Evolutionary conservation across 1,139 yeast genomes (phyloP).

Genomic region (Yamadazyma sp.): DNA sequence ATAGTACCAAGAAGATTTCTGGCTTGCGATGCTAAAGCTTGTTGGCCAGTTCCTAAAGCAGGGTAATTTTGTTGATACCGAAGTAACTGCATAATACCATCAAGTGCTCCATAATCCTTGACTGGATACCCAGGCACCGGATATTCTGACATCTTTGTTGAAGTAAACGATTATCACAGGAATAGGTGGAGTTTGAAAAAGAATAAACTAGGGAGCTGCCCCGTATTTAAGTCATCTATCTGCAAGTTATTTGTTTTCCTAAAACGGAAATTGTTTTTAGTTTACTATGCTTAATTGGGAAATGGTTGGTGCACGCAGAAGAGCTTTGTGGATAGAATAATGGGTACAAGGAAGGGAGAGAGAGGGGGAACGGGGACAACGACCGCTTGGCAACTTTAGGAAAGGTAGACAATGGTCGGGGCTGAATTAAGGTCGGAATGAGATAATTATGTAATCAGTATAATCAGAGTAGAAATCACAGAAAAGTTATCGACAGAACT

Average conservation of each 20-base stretch:
- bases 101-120: conserved; percentile 20
- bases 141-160: conserved; percentile 3
- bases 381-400: no score
- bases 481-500: no score
- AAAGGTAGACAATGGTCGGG: no score
- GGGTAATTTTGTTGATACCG: conserved; percentile 22
- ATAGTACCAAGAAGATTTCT: conserved; percentile 15
- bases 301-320: not conserved
- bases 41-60: conserved; percentile 19
- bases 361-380: no score
- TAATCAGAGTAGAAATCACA: no score
- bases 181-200: not conserved
- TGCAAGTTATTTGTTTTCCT: conserved; percentile 8
- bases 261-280: conserved; percentile 1
- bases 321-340: not conserved
- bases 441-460: no score
- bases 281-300: not conserved
- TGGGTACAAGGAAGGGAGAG: not conserved
- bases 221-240: conserved; percentile 1
- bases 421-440: no score
- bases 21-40: conserved; percentile 15
- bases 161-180: not conserved
- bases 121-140: conserved; percentile 12
- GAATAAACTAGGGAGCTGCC: not conserved
- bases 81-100: conserved; percentile 35